Evolutionary conservation across 805 yeast genomes (phyloP).

Genomic region (Brettanomyces anomalus): DNA sequence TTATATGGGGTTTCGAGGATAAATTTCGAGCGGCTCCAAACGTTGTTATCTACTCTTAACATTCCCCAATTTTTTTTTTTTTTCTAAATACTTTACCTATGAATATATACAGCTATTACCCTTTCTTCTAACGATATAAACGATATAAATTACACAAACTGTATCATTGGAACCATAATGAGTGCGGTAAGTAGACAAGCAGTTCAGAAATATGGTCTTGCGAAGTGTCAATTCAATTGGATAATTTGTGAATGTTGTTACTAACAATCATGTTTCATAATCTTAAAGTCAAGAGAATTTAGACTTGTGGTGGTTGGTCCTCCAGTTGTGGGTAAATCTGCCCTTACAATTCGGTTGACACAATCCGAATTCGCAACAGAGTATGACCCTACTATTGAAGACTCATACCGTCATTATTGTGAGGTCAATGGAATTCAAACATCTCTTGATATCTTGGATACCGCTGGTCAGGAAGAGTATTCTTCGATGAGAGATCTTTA

Average conservation of each 20-base stretch:
- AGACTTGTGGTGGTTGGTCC: slow-evolving; percentile 96
- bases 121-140: too few species aligned
- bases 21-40: neutral
- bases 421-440: slow-evolving; percentile 73
- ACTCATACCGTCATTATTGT: slow-evolving; percentile 81
- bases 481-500: slow-evolving; percentile 90
- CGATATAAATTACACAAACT: too few species aligned
- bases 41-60: neutral
- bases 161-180: neutral
- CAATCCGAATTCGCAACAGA: slow-evolving; percentile 95
- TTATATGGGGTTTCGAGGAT: too few species aligned
- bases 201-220: neutral
- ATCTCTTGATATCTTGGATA: slow-evolving; percentile 81
- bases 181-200: neutral
- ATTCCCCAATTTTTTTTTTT: too few species aligned
- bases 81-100: too few species aligned
- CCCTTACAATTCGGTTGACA: slow-evolving; percentile 88
- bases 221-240: too few species aligned
- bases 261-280: neutral
- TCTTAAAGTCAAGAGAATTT: slow-evolving; percentile 46
- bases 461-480: slow-evolving; percentile 98
- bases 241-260: neutral
- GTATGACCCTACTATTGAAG: slow-evolving; percentile 97
- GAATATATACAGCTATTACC: too few species aligned
- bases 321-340: slow-evolving; percentile 98